Base-by-base conservation (phyloP, 2,329 filamentous ascomycete genomes). In the Cyclaneusma minus region DNA sequence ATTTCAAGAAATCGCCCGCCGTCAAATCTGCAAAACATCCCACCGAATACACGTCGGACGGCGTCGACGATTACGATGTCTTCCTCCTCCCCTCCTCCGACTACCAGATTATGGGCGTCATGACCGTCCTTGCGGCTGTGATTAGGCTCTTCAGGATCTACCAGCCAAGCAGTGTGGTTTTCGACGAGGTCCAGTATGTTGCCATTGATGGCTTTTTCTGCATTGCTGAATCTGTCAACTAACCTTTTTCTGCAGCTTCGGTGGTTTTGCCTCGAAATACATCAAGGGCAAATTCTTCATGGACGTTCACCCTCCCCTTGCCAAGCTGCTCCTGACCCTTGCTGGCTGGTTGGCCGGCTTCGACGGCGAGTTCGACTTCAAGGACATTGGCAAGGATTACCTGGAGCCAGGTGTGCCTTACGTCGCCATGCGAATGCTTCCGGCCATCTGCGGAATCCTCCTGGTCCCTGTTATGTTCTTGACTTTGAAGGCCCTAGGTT, bases 231-330 rank as follows among this genome's bases (percentile, higher is more conserved):
- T 22, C 23, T 14, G 25, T 14, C 9, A 22, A 14, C 43, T 43
- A 26, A 38, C 13, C 13, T 29, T 16, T 30, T 25, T 24, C 14
- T 36, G 38, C 45, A 93, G 84, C 57, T 98, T 98, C 52, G 89
- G 89, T 51, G 89, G 89, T 25, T 98, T 98, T 50, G 89, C 89
- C 38, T 83, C 80, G 43, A 98, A 98, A 56, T 98, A 98, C 55
- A 95, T 98, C 66, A 95, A 98, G 64, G 89, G 89, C 47, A 78
- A 68, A 51, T 98, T 98, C 68, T 98, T 98, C 55, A 98, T 98
- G 89, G 89, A 98, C 50, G 89, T 98, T n/a, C 89, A 98, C 50
- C 89, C 89, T 16, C 89, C 89, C 23, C 66, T 98, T 33, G 89
- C 89, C 39, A 98, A 98, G 62, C 71, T 98, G 49, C 73, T 98